phyloP scores from a whole-genome alignment of 2,329 filamentous ascomycete species.

The Cladosporium sp. region DNA sequence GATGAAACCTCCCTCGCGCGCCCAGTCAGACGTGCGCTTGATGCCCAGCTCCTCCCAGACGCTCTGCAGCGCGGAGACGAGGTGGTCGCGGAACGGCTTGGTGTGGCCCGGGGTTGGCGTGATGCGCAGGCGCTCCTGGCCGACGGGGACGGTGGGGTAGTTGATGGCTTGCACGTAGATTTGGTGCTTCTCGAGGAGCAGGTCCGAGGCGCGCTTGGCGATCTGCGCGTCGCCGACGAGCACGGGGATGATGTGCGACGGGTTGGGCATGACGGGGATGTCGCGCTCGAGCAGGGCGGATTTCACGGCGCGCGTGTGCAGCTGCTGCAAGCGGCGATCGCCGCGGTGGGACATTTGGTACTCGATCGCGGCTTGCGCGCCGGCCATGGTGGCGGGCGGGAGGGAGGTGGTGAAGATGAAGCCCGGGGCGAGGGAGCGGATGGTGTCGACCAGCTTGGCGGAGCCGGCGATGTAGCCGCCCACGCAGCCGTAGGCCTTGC shows the following conservation, averaged over 20 bases:
- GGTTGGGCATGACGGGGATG: constrained; percentile 97
- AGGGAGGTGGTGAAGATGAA: constrained; percentile 99
- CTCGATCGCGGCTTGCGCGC: constrained; percentile 84
- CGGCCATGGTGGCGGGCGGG: constrained; percentile 94
- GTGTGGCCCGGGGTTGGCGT: constrained; percentile 93
- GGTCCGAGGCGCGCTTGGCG: constrained; percentile 86
- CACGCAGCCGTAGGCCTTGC: constrained; percentile 96
- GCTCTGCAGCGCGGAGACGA: constrained; percentile 76
- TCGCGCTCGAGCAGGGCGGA: constrained; percentile 71
- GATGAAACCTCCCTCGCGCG: constrained; percentile 84
- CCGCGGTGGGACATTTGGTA: constrained; percentile 84
- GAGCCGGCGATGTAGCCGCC: constrained; percentile 97
- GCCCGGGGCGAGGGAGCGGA: constrained; percentile 89
- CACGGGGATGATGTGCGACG: constrained; percentile 91
- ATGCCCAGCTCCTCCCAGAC: constrained; percentile 88
- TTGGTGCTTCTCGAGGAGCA: constrained; percentile 81
- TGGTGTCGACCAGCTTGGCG: constrained; percentile 79
- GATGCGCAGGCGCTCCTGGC: constrained; percentile 94
- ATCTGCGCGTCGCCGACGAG: constrained; percentile 91
- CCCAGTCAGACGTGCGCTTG: constrained; percentile 92
- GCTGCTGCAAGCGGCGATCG: constrained; percentile 87
- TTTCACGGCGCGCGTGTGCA: constrained; percentile 95
- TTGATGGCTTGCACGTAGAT: constrained; percentile 99
- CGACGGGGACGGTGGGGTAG: constrained; percentile 95
- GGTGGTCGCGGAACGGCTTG: constrained; percentile 77